phyloP scores from a whole-genome alignment of 495 filamentous ascomycete genomes.

The Cairneyella variabilis region DNA sequence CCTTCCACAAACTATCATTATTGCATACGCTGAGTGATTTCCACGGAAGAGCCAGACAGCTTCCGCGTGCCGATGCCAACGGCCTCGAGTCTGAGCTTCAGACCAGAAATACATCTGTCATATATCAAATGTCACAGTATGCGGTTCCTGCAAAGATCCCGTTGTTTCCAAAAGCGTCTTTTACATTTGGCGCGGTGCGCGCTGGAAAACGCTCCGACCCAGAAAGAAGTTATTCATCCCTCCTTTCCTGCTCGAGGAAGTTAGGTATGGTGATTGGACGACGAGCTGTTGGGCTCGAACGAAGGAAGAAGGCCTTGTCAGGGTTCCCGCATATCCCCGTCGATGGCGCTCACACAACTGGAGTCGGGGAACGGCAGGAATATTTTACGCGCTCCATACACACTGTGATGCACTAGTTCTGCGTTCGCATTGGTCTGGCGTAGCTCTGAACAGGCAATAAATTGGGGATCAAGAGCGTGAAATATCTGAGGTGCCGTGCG shows the following conservation, averaged over 20 bases:
- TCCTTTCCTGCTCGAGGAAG: background rate
- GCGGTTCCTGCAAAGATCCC: background rate
- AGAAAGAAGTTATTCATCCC: constrained; percentile 5
- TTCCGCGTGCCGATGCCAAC: background rate
- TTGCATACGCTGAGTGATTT: background rate
- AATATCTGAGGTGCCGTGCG: too few species aligned
- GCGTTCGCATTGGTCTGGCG: too few species aligned
- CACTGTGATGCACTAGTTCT: too few species aligned
- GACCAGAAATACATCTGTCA: background rate
- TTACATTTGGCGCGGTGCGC: constrained; percentile 7
- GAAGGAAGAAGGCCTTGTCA: constrained; percentile 1
- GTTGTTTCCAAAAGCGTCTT: background rate
- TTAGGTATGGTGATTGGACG: constrained; percentile 15
- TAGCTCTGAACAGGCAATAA: too few species aligned
- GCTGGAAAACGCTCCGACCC: constrained; percentile 4
- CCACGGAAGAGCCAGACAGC: background rate
- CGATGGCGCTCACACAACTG: background rate
- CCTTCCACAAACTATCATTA: too few species aligned
- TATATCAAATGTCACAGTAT: background rate
- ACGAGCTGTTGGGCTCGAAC: constrained; percentile 17
- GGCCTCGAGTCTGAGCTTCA: background rate
- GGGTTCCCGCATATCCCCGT: background rate
- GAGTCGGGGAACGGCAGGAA: background rate
- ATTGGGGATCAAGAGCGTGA: too few species aligned
- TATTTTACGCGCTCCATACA: too few species aligned